Evolutionary conservation across 2,329 filamentous ascomycete genomes (phyloP).

Genomic region (Diaporthe vaccinii): DNA sequence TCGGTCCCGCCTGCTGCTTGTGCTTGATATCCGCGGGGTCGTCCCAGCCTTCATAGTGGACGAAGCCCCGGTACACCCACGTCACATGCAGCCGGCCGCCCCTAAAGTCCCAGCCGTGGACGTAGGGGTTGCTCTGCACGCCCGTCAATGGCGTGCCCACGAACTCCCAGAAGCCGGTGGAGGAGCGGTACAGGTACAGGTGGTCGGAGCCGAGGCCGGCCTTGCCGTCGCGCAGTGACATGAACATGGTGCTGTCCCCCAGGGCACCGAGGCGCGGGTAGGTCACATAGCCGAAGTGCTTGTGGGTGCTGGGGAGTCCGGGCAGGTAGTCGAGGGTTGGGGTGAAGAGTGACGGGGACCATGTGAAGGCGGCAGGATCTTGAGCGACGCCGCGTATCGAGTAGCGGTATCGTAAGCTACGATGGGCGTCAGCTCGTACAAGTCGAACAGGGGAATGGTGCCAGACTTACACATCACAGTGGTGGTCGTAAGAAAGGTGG

Average conservation of each 20-base stretch:
- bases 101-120: conserved; percentile 60
- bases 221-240: conserved; percentile 65
- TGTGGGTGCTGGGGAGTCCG: conserved; percentile 47
- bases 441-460: not conserved
- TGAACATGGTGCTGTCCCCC: conserved; percentile 55
- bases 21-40: conserved; percentile 55
- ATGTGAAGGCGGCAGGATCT: conserved; percentile 48
- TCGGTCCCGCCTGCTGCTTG: conserved; percentile 58
- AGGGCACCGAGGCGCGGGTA: conserved; percentile 63
- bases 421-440: not conserved
- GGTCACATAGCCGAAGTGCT: conserved; percentile 57
- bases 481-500: conserved; percentile 66
- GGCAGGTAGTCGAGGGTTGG: conserved; percentile 53
- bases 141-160: conserved; percentile 59
- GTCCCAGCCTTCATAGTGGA: conserved; percentile 58
- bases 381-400: conserved; percentile 51
- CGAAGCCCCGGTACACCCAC: conserved; percentile 65
- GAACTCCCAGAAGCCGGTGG: conserved; percentile 53
- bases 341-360: conserved; percentile 54
- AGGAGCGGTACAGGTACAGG: conserved; percentile 58
- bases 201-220: conserved; percentile 64
- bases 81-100: conserved; percentile 56
- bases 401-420: conserved; percentile 54
- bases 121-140: conserved; percentile 63
- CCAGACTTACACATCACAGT: conserved; percentile 54